Percentiles rank a stretch among this genome's conserved stretches.
These are phyloP conservation scores for Trichocladium antarcticum DNA, from an alignment of 495 filamentous ascomycete genomes.

Conservation along the genomic window DNA sequence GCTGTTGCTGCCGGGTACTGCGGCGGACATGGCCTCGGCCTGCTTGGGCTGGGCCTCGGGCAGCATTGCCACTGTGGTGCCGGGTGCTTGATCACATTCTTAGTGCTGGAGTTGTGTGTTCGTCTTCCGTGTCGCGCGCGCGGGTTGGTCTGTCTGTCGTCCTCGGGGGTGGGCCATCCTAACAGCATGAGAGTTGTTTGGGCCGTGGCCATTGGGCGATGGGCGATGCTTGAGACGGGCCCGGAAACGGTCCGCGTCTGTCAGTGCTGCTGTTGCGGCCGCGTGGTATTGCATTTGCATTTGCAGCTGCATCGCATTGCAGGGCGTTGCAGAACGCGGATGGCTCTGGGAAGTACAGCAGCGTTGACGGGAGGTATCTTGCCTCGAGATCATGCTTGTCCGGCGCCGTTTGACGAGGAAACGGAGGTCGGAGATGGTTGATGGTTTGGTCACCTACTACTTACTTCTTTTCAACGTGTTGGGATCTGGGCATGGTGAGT, in stretches of 20 bases:
- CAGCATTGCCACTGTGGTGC: conserved; percentile 5
- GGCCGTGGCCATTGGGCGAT: background rate
- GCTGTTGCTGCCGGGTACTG: background rate
- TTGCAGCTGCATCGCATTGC: background rate
- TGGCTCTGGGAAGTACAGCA: background rate
- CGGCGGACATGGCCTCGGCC: background rate
- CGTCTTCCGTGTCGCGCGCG: background rate
- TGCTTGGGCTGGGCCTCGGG: background rate
- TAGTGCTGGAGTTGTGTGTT: conserved; percentile 2
- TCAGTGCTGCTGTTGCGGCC: background rate
- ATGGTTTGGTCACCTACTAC: background rate
- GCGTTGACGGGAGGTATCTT: conserved; percentile 1
- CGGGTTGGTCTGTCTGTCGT: background rate
- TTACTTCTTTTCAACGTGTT: too few relatives aligned
- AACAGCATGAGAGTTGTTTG: background rate
- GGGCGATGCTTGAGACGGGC: background rate
- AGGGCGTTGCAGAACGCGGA: background rate
- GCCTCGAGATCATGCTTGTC: background rate
- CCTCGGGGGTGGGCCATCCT: background rate
- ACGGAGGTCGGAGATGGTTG: background rate
- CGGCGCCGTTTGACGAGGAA: background rate
- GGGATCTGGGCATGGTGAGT: too few relatives aligned
- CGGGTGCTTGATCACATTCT: background rate
- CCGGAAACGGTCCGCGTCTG: background rate
- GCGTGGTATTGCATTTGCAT: background rate